Base-by-base conservation (phyloP, 805 yeast genomes). In the Kluyveromyces aestuarii region DNA sequence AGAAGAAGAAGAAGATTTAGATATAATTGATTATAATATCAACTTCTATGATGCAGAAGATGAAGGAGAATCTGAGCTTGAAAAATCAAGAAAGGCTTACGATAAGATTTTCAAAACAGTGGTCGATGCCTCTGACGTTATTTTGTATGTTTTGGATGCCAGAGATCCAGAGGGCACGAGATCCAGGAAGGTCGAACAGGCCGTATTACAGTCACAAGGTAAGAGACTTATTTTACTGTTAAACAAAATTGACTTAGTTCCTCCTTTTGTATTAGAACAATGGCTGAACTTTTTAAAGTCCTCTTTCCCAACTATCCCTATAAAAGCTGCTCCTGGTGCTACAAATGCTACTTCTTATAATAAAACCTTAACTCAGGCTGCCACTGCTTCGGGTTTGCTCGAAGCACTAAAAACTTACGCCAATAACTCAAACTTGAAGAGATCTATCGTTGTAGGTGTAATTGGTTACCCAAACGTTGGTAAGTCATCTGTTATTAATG, bases 391-490 rank as follows among this genome's bases (percentile, higher is more conserved):
- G 43, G 79, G 83, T 21, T 74, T 93, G 56, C 68, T 93, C 55
- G 84, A 82, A 53, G 81, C 96, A 11, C 78, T 91, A 59, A 91
- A 91, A 69, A 75, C 88, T 44, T 93, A 84, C 64, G 90, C 98
- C 18, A 76, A 78, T 54, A 84, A 85, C 67, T 78, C 89, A 19
- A 86, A 89, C 62, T 75, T 90, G 59, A 90, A 90, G 63, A 81
- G 98, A 65, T 81, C 96, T 13, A 84, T 90, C 49, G 78, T 87
- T 41, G 97, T 88, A 42, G 98, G 99, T 66, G 96, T 91, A 40
- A 86, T 91, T 56, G 99, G 99, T 16, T 91, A 89, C 70, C 99
- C 99, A 45, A 91, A 91, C 65, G 97, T 91, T 47, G 98, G 98
- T 60, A 90, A 90, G 66, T 89, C 96, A 2, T 87, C 96, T 17